These are phyloP conservation scores for Arthrobotrys megalospora DNA, from an alignment of 2,329 filamentous ascomycete species.

Conservation along the genomic window DNA sequence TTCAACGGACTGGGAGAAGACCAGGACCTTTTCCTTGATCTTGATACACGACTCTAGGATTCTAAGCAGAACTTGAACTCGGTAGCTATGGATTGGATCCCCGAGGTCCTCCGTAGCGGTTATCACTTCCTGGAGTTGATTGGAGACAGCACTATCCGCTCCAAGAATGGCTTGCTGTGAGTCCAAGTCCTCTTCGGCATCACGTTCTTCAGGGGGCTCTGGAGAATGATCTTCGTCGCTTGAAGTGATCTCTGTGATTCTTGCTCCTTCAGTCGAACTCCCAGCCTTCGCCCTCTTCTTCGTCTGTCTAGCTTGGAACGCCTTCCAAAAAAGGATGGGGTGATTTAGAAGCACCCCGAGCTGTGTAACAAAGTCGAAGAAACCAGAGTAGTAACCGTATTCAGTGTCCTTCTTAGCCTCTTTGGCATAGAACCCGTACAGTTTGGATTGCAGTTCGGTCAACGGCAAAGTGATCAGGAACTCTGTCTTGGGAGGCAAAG, in stretches of 20 bases:
- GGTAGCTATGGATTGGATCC: constrained; percentile 74
- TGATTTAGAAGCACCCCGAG: constrained; percentile 41
- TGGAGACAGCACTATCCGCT: constrained; percentile 62
- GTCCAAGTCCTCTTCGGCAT: constrained; percentile 36
- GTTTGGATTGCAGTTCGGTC: constrained; percentile 75
- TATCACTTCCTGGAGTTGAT: constrained; percentile 17
- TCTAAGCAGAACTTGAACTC: constrained; percentile 76
- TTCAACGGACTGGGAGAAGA: constrained; percentile 82
- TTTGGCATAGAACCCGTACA: constrained; percentile 71
- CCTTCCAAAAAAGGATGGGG: constrained; percentile 34
- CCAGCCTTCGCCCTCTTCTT: constrained; percentile 6
- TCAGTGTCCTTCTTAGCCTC: constrained; percentile 25
- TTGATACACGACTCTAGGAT: constrained; percentile 78
- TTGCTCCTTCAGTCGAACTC: not conserved
- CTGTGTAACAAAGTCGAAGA: constrained; percentile 49
- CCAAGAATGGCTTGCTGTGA: constrained; percentile 22
- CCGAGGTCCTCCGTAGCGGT: constrained; percentile 62
- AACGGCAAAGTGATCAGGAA: constrained; percentile 84
- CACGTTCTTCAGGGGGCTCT: constrained; percentile 60
- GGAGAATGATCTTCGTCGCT: constrained; percentile 4
- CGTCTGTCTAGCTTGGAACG: constrained; percentile 5
- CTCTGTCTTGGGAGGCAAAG: constrained; percentile 82
- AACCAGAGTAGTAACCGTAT: constrained; percentile 19
- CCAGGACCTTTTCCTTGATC: constrained; percentile 79
- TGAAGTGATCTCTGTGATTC: not conserved